phyloP scores from a whole-genome alignment of 2,329 filamentous ascomycete genomes.

The Colletotrichum tofieldiae region DNA sequence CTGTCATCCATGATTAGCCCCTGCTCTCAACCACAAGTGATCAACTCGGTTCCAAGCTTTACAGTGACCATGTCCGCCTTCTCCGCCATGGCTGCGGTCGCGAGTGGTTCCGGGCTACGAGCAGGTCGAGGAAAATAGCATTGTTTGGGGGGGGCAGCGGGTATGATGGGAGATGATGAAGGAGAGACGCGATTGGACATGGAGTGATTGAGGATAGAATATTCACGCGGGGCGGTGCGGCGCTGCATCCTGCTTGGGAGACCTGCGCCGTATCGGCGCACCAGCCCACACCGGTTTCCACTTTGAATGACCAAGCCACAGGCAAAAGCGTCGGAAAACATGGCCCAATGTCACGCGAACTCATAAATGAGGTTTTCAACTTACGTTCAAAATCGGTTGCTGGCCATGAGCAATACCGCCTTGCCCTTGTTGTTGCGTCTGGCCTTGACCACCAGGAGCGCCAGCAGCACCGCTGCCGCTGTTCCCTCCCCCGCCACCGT shows the following conservation, averaged over 20 bases:
- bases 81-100: conserved; percentile 32
- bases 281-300: conserved; percentile 42
- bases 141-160: background rate
- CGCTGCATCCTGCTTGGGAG: conserved; percentile 31
- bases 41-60: conserved; percentile 12
- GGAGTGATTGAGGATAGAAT: conserved; percentile 14
- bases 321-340: conserved; percentile 17
- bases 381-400: conserved; percentile 85
- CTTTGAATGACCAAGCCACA: conserved; percentile 41
- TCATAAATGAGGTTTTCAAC: conserved; percentile 48
- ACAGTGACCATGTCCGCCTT: conserved; percentile 35
- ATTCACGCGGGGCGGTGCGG: conserved; percentile 31
- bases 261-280: conserved; percentile 41
- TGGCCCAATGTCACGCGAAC: conserved; percentile 12
- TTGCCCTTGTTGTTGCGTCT: conserved; percentile 71
- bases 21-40: conserved; percentile 4
- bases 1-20: conserved; percentile 50
- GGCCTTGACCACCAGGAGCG: conserved; percentile 72
- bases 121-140: background rate
- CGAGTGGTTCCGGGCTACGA: conserved; percentile 14
- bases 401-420: conserved; percentile 41
- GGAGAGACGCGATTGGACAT: conserved; percentile 17
- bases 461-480: conserved; percentile 55
- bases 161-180: conserved; percentile 20
- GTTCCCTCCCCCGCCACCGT: conserved; percentile 34